A percentile compares a stretch with the other conserved stretches of the same genome.
phyloP scores from a whole-genome alignment of 2,329 filamentous ascomycete species.

The Aspergillus versicolor region DNA sequence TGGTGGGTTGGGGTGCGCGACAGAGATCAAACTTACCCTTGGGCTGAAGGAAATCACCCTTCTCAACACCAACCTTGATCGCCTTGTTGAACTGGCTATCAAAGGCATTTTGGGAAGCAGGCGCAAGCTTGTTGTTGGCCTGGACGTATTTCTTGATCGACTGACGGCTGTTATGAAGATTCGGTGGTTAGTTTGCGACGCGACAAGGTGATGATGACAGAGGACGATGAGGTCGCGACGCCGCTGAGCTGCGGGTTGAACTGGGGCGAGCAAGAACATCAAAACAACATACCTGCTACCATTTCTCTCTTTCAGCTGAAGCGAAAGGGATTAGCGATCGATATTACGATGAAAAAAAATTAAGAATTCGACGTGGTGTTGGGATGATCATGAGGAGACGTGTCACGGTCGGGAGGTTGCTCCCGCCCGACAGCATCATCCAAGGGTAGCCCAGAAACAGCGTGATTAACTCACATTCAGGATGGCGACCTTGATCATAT shows the following conservation, averaged over 20 bases:
- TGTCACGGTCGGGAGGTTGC: slow-evolving; percentile 37
- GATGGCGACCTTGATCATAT: slow-evolving; percentile 73
- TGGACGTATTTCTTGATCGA: slow-evolving; percentile 74
- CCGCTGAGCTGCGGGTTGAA: slow-evolving; percentile 15
- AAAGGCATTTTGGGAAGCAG: slow-evolving; percentile 57
- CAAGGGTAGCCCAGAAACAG: slow-evolving; percentile 47
- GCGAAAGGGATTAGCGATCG: slow-evolving; percentile 50
- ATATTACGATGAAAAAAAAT: slow-evolving; percentile 24
- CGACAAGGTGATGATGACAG: slow-evolving; percentile 16
- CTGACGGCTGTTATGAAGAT: slow-evolving; percentile 56
- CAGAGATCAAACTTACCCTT: slow-evolving; percentile 67
- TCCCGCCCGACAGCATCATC: slow-evolving; percentile 36
- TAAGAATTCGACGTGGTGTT: slow-evolving; percentile 23
- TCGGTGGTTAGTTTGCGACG: slow-evolving; percentile 32
- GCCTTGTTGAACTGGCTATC: slow-evolving; percentile 83
- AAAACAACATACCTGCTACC: slow-evolving; percentile 63
- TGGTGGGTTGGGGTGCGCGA: not conserved
- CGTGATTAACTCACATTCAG: slow-evolving; percentile 63
- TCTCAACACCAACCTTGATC: slow-evolving; percentile 77
- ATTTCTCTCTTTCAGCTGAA: slow-evolving; percentile 68
- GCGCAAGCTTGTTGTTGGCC: slow-evolving; percentile 66
- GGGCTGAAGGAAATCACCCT: slow-evolving; percentile 81
- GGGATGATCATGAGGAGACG: slow-evolving; percentile 25
- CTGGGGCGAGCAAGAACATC: slow-evolving; percentile 17
- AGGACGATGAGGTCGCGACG: slow-evolving; percentile 16